Evolutionary conservation across 2,329 filamentous ascomycete species (phyloP), one percentile per base, ranked within the genome.

Genomic region (Botrytis elliptica): DNA sequence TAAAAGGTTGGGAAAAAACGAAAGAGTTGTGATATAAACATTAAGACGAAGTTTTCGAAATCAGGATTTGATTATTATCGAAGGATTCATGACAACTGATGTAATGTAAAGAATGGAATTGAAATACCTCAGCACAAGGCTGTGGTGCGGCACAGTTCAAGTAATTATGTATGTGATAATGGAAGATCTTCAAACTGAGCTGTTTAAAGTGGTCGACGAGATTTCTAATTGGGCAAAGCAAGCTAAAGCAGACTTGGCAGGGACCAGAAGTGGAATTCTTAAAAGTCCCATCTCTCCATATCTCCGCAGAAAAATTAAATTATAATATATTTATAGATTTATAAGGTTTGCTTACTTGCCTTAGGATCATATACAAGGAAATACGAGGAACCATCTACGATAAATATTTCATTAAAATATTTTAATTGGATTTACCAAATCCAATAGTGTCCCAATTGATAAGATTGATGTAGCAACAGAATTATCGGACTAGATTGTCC

Each of bases 81-180:
- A 70, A 70, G 55, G 55, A 70, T 62, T 46, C 55, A 62, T 59
- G 25, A 36, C 29, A 60, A 33, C n/a, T 22, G 40, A 22, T 46
- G 20, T 25, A 62, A 22, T 46, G 20, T 33, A 70, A 60, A 60
- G 52, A 62, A 12, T 70, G 40, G 33, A 44, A 38, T 49, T 22
- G 20, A 70, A 18, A 60, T 25, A 40, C 29, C 55, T 70, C 49
- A 70, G 67, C 66, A 42, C 66, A 20, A 69, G 55, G 67, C 67
- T 70, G 67, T 60, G 55, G 29, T 70, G 67, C 67, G 55, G 55
- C 67, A 70, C 52, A 70, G 67, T 60, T 22, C 16, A 4, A 46
- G 12, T 9, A 18, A 55, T 63, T 42, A 63, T 42, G 16, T 63
- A 63, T 12, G 3, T 22, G 36, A 16, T 55, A 40, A 25, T 18